These are phyloP conservation scores for Suhomyces emberorum DNA, from an alignment of 805 yeast genomes.

Conservation along the genomic window DNA sequence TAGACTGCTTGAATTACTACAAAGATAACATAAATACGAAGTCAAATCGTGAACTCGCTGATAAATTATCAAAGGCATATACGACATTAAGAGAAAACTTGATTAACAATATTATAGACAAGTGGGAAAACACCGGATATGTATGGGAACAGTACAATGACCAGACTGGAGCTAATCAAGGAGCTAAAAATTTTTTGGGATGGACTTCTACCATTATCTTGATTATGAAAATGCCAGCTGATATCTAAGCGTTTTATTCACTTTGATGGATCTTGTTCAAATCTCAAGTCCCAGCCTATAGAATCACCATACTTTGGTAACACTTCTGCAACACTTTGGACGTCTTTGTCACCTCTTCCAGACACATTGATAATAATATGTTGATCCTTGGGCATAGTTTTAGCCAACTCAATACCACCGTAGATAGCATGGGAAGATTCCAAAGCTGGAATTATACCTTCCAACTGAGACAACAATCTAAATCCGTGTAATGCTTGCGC, in stretches of 20 bases:
- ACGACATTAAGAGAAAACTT: constrained; percentile 58
- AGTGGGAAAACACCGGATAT: constrained; percentile 74
- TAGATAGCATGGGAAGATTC: constrained; percentile 96
- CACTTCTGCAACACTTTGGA: constrained; percentile 93
- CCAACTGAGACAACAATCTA: constrained; percentile 81
- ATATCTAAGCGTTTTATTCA: constrained; percentile 12
- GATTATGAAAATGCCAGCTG: constrained; percentile 80
- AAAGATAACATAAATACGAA: constrained; percentile 22
- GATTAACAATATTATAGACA: constrained; percentile 62
- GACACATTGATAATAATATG: constrained; percentile 85
- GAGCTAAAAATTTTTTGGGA: constrained; percentile 88
- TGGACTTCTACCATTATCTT: constrained; percentile 85
- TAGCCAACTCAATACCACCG: constrained; percentile 86
- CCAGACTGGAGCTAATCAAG: constrained; percentile 65
- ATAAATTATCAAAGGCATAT: constrained; percentile 43
- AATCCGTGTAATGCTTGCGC: constrained; percentile 94
- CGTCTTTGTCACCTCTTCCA: constrained; percentile 99
- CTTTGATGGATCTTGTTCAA: constrained; percentile 52
- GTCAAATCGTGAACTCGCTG: constrained; percentile 37
- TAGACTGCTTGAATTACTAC: constrained; percentile 69
- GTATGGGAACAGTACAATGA: constrained; percentile 93
- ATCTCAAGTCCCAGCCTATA: constrained; percentile 95
- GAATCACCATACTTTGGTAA: constrained; percentile 85
- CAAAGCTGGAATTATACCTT: constrained; percentile 97
- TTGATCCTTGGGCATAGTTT: constrained; percentile 73